phyloP scores from a whole-genome alignment of 2,329 filamentous ascomycete species.

The Coleophoma cylindrospora region DNA sequence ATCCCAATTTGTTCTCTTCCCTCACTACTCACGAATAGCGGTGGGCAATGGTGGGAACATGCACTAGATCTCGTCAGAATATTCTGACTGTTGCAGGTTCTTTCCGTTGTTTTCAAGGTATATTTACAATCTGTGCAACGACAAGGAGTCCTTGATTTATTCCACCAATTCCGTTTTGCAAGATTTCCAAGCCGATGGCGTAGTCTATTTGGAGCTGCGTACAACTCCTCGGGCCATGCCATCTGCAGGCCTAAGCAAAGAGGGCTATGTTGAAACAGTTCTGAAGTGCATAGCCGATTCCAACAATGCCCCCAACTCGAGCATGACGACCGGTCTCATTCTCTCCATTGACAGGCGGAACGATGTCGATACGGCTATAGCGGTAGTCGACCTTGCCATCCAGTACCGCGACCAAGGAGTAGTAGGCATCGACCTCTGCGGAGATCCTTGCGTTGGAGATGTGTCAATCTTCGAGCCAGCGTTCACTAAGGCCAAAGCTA shows the following conservation, averaged over 20 bases:
- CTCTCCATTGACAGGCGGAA: slow-evolving; percentile 69
- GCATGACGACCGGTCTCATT: slow-evolving; percentile 61
- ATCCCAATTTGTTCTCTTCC: too few relatives aligned
- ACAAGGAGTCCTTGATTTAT: slow-evolving; percentile 51
- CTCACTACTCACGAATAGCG: too few relatives aligned
- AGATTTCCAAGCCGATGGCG: slow-evolving; percentile 65
- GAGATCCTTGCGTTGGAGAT: slow-evolving; percentile 62
- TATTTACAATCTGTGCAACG: slow-evolving; percentile 71
- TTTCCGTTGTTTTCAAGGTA: slow-evolving; percentile 75
- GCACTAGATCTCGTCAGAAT: slow-evolving; percentile 3
- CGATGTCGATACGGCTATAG: slow-evolving; percentile 50
- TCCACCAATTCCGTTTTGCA: slow-evolving; percentile 61
- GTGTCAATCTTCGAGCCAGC: slow-evolving; percentile 54
- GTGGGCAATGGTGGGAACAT: too few relatives aligned
- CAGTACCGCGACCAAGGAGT: slow-evolving; percentile 49
- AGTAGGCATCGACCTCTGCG: slow-evolving; percentile 75
- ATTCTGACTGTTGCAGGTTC: slow-evolving; percentile 46
- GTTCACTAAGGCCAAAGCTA: slow-evolving; percentile 49
- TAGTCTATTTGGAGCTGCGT: slow-evolving; percentile 73
- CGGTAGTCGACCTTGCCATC: slow-evolving; percentile 59
- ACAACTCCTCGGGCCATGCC: slow-evolving; percentile 69
- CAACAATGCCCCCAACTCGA: slow-evolving; percentile 18
- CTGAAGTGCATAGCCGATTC: slow-evolving; percentile 56
- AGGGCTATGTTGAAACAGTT: slow-evolving; percentile 61
- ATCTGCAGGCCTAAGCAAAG: slow-evolving; percentile 42